phyloP scores from a whole-genome alignment of 1,284 basidiomycete species.

The Coniferiporia weirii region DNA sequence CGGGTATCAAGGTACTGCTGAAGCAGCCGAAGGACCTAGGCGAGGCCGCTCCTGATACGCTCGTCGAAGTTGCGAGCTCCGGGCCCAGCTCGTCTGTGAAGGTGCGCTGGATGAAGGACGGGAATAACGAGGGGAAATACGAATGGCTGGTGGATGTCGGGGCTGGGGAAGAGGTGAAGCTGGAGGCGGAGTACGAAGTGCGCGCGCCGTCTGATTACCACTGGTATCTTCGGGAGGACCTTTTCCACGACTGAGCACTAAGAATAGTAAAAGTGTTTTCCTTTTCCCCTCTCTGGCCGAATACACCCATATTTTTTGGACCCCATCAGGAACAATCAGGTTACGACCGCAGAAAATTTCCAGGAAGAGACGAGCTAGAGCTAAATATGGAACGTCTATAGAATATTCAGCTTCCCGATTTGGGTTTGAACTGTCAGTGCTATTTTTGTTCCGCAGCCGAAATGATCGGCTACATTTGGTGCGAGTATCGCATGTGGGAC shows the following conservation, averaged over 20 bases:
- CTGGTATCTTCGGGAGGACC: slow-evolving; percentile 21
- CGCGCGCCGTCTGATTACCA: slow-evolving; percentile 37
- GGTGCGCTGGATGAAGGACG: slow-evolving; percentile 28
- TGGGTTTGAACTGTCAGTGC: neutral
- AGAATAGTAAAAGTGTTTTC: neutral
- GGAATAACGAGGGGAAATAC: slow-evolving; percentile 40
- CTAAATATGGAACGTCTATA: too few relatives aligned
- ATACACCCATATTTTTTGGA: neutral
- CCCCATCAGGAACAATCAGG: too few relatives aligned
- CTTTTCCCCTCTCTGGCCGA: neutral
- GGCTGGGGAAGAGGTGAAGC: slow-evolving; percentile 33
- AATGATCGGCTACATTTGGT: slow-evolving; percentile 4
- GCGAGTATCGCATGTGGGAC: neutral
- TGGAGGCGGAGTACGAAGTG: slow-evolving; percentile 48
- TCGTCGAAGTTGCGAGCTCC: slow-evolving; percentile 26
- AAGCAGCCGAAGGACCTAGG: slow-evolving; percentile 43
- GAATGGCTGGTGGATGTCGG: slow-evolving; percentile 36
- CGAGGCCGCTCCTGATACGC: slow-evolving; percentile 38
- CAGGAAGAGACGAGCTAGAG: too few relatives aligned
- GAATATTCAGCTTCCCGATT: too few relatives aligned
- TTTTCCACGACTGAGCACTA: neutral
- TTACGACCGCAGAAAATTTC: too few relatives aligned
- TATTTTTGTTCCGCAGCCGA: neutral
- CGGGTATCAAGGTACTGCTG: slow-evolving; percentile 40
- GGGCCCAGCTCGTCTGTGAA: slow-evolving; percentile 5